Evolutionary conservation across 768 basidiomycete species (phyloP).

Genomic region (Mycena rebaudengoi): DNA sequence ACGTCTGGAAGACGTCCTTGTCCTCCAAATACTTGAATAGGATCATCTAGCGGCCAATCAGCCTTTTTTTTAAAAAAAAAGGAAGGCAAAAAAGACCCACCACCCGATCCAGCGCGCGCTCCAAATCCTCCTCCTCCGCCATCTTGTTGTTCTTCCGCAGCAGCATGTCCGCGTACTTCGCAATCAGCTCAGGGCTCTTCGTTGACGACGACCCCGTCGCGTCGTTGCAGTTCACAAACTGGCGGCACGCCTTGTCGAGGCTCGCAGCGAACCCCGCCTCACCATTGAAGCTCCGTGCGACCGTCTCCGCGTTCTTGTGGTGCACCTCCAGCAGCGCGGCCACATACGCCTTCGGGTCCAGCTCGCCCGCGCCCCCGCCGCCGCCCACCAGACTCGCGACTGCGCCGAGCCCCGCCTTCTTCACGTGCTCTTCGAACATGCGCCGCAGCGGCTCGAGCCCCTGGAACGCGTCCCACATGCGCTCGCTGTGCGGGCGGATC

Average conservation of each 20-base stretch:
- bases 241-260: constrained; percentile 93
- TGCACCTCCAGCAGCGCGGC: constrained; percentile 94
- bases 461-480: constrained; percentile 96
- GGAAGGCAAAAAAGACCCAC: constrained; percentile 60
- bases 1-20: constrained; percentile 98
- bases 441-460: constrained; percentile 91
- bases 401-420: constrained; percentile 83
- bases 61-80: constrained; percentile 31
- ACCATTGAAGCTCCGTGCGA: constrained; percentile 86
- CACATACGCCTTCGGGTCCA: constrained; percentile 95
- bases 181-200: constrained; percentile 89
- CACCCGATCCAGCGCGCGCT: constrained; percentile 89
- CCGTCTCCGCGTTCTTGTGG: constrained; percentile 89
- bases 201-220: constrained; percentile 84
- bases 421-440: constrained; percentile 95
- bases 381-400: constrained; percentile 79
- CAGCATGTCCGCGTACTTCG: constrained; percentile 92
- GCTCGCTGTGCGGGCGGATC: constrained; percentile 81
- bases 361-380: constrained; percentile 49
- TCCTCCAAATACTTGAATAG: constrained; percentile 99
- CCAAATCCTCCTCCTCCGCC: constrained; percentile 89
- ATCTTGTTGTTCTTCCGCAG: constrained; percentile 96
- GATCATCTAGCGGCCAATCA: constrained; percentile 74
- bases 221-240: constrained; percentile 93
- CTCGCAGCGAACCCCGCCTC: constrained; percentile 94